phyloP scores from a whole-genome alignment of 2,329 filamentous ascomycete species.

The Fusarium drepaniforme region DNA sequence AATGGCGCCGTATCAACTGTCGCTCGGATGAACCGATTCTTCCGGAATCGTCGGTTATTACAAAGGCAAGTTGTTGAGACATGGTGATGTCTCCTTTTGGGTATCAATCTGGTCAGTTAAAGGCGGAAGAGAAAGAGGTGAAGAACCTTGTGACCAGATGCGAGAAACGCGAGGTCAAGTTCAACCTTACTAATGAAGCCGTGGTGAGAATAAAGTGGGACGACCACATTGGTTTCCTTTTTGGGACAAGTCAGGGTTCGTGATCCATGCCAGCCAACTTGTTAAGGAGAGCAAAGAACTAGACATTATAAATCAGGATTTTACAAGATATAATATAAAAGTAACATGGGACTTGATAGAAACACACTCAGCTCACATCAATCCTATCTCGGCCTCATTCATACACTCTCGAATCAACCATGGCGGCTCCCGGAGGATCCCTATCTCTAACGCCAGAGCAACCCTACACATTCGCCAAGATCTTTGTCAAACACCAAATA shows the following conservation, averaged over 20 bases:
- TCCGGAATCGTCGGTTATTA: neutral
- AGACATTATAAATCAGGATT: neutral
- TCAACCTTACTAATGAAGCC: neutral
- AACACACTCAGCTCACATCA: neutral
- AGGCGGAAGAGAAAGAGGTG: neutral
- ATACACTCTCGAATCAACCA: neutral
- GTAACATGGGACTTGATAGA: neutral
- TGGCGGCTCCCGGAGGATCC: neutral
- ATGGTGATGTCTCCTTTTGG: neutral
- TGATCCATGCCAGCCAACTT: neutral
- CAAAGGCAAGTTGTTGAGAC: neutral
- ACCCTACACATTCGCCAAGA: neutral
- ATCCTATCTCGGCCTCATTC: neutral
- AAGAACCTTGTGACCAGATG: too few relatives aligned
- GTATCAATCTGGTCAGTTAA: neutral
- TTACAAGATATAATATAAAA: neutral
- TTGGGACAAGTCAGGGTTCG: neutral
- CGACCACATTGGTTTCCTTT: slow-evolving; percentile 3
- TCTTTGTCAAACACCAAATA: neutral
- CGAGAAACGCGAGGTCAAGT: neutral
- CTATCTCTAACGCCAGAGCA: neutral
- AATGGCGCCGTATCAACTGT: slow-evolving; percentile 3
- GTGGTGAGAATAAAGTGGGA: neutral
- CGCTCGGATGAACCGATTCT: neutral
- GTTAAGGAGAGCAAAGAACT: too few relatives aligned